These are phyloP conservation scores for Hippophae rhamnoides DNA, from an alignment of 306 rosid species.

Conservation along the genomic window DNA sequence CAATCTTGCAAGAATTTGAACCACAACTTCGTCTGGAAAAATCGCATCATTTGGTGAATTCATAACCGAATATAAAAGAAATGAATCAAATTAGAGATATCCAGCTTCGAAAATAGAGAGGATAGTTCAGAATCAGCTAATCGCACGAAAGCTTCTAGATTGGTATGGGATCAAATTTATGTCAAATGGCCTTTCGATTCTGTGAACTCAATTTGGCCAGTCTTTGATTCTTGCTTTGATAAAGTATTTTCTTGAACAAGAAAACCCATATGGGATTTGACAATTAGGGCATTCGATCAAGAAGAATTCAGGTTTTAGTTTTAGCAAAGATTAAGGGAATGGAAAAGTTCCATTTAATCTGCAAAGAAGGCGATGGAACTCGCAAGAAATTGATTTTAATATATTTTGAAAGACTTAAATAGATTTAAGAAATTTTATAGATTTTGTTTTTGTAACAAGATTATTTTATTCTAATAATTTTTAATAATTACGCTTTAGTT, in stretches of 20 bases:
- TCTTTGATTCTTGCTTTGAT: background rate
- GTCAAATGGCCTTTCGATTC: conserved; percentile 7
- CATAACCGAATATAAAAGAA: conserved; percentile 27
- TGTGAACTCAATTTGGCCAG: background rate
- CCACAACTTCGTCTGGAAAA: conserved; percentile 71
- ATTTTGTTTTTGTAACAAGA: too few relatives aligned
- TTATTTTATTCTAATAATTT: too few relatives aligned
- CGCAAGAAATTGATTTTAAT: too few relatives aligned
- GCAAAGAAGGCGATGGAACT: too few relatives aligned
- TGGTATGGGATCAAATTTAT: conserved; percentile 21
- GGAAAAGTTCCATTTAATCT: background rate
- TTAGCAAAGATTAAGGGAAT: background rate
- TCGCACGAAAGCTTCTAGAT: conserved; percentile 25
- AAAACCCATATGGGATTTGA: background rate
- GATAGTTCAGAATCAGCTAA: conserved; percentile 29
- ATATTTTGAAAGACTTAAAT: too few relatives aligned
- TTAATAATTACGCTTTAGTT: too few relatives aligned
- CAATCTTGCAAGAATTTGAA: conserved; percentile 69
- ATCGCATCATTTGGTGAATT: conserved; percentile 31
- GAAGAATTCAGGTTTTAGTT: background rate
- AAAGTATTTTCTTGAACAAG: background rate
- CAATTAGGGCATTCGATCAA: background rate
- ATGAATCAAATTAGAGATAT: conserved; percentile 7
- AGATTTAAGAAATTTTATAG: too few relatives aligned
- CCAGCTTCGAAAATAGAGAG: conserved; percentile 12